Evolutionary conservation across 2,329 filamentous ascomycete species (phyloP).

Genomic region (Zopfia rhizophila): DNA sequence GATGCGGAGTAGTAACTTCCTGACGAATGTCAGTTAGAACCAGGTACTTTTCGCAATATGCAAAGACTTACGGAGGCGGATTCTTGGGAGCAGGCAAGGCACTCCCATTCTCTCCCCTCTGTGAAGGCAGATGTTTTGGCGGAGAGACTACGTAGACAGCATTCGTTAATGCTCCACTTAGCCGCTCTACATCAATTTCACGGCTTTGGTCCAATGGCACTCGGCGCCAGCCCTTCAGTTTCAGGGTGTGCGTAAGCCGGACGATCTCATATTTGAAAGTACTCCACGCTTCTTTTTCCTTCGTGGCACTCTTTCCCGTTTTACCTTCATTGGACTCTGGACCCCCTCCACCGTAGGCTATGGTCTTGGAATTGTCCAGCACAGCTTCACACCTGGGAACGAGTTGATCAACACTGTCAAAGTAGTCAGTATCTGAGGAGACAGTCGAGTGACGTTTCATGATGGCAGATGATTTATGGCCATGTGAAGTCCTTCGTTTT

Average conservation of each 20-base stretch:
- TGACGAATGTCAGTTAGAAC: conserved; percentile 38
- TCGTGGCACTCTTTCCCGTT: conserved; percentile 63
- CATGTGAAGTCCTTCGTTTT: conserved; percentile 41
- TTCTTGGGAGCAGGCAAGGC: conserved; percentile 53
- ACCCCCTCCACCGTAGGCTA: conserved; percentile 75
- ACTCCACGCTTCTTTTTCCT: conserved; percentile 82
- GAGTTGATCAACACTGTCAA: conserved; percentile 79
- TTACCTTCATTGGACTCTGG: conserved; percentile 55
- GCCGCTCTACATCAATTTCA: conserved; percentile 74
- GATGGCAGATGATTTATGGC: conserved; percentile 42
- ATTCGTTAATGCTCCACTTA: conserved; percentile 94
- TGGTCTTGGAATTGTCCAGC: conserved; percentile 89
- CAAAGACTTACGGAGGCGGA: conserved; percentile 62
- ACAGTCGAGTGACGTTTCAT: conserved; percentile 60
- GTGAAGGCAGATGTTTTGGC: conserved; percentile 68
- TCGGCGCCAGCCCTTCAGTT: conserved; percentile 89
- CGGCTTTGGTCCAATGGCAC: conserved; percentile 78
- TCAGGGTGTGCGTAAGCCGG: conserved; percentile 86
- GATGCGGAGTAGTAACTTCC: conserved; percentile 86
- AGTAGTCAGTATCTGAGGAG: conserved; percentile 86
- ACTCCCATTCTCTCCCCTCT: conserved; percentile 49
- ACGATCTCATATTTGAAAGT: conserved; percentile 92
- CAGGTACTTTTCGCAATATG: background rate
- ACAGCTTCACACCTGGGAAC: conserved; percentile 86
- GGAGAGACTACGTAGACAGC: conserved; percentile 95